Evolutionary conservation across 257 asterid genomes (phyloP).

Genomic region (Solanum appendiculatum): DNA sequence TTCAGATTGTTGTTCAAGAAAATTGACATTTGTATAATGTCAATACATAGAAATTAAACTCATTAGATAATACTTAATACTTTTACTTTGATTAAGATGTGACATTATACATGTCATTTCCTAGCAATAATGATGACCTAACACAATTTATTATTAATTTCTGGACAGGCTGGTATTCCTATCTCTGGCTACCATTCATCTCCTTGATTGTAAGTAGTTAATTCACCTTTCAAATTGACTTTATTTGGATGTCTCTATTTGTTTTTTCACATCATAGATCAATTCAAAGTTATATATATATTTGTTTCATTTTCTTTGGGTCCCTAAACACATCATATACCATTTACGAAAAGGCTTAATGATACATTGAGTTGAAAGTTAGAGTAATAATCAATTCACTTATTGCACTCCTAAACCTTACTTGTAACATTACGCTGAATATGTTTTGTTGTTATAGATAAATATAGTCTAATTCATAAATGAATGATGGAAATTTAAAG

Average conservation of each 20-base stretch:
- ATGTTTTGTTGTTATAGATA: too few species aligned
- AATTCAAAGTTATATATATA: background rate
- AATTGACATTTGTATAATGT: background rate
- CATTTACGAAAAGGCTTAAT: background rate
- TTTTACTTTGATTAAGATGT: background rate
- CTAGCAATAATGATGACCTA: background rate
- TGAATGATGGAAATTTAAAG: too few species aligned
- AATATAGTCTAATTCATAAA: too few species aligned
- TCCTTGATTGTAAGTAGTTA: slow-evolving; percentile 69
- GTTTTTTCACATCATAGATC: background rate
- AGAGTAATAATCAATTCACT: background rate
- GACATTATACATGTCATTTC: background rate
- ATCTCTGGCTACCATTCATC: slow-evolving; percentile 80
- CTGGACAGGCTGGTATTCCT: slow-evolving; percentile 75
- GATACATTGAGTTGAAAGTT: background rate
- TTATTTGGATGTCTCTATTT: background rate
- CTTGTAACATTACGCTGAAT: too few species aligned
- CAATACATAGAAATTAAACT: background rate
- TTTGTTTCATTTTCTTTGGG: background rate
- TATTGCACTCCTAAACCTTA: too few species aligned
- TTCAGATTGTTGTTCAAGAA: too few species aligned
- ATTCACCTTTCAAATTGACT: background rate
- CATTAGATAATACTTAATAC: background rate
- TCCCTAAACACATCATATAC: background rate
- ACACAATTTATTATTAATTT: background rate